Evolutionary conservation across 768 basidiomycete genomes (phyloP), one percentile per base, ranked within the genome.

Genomic region (Phlebiopsis flavidoalba): DNA sequence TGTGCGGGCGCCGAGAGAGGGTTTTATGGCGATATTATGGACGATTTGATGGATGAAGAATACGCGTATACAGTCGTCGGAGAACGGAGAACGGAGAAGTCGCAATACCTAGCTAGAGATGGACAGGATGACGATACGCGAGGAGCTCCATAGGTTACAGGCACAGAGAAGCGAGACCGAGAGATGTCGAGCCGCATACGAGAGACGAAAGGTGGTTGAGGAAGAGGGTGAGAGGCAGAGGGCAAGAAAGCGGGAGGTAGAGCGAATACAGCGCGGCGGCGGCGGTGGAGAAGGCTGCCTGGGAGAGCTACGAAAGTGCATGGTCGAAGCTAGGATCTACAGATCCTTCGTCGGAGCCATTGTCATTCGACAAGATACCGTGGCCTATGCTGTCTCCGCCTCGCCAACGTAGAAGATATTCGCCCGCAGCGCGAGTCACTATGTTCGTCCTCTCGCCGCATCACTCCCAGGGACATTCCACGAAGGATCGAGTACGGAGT

Each of bases 311-410:
- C 73, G 88, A 93, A 71, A 71, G 73, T 37, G 78, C 81, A 59
- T 93, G 90, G 91, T 66, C 73, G n/a, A 72, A 72, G 60, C 69
- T 90, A 61, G 65, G 71, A 31, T 67, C 72, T 8, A 47, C 49
- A 14, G 52, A 52, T 43, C 21, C 76, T 7, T 33, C 59, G 31
- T 70, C 79, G 14, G 80, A 79, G 50, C 64, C 71, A 21, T 74
- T 91, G 49, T 72, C 74, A 0, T 91, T 93, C 76, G 72, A 75
- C 46, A 77, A 76, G 50, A 82, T 90, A 52, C 91, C 91, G 10
- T 93, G 91, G 91, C 90, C 90, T 36, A 64, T 83, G 61, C 70
- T 79, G 53, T 63, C 67, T 12, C 66, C 70, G 12, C 83, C 85
- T n/a, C 65, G 64, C 21, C 69, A 65, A 47, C 73, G 74, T 2